phyloP scores from a whole-genome alignment of 768 basidiomycete genomes.

The Mycena amicta region DNA sequence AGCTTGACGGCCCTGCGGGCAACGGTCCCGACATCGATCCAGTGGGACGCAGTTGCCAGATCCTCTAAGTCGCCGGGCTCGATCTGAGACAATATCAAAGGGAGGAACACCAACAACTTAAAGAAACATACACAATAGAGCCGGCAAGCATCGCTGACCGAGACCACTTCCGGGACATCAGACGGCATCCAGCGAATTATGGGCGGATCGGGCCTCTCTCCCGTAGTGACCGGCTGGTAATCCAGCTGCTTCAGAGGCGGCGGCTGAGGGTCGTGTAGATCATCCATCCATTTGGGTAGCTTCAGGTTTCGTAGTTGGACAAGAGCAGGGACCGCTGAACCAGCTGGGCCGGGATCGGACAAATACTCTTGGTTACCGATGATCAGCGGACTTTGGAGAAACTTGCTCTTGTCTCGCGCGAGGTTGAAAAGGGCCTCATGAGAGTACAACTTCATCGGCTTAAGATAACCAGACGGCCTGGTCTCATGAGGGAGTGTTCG shows the following conservation, averaged over 20 bases:
- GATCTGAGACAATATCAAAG: background rate
- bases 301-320: background rate
- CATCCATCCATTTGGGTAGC: background rate
- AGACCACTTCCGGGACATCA: background rate
- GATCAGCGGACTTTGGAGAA: background rate
- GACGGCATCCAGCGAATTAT: background rate
- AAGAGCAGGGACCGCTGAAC: background rate
- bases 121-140: background rate
- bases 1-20: background rate
- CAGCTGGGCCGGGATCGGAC: background rate
- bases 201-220: background rate
- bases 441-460: background rate
- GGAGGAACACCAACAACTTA: too few relatives aligned
- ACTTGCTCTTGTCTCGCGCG: background rate
- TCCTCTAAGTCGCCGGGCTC: conserved; percentile 1
- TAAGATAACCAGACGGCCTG: background rate
- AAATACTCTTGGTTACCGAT: background rate
- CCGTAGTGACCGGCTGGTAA: background rate
- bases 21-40: background rate
- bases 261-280: background rate
- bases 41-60: background rate
- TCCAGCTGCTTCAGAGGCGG: background rate
- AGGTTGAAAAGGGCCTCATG: background rate
- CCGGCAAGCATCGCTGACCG: background rate
- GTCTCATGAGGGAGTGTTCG: background rate